Evolutionary conservation across 2,329 filamentous ascomycete species (phyloP), one percentile per base, ranked within the genome.

Genomic region (Zymoseptoria passerinii): DNA sequence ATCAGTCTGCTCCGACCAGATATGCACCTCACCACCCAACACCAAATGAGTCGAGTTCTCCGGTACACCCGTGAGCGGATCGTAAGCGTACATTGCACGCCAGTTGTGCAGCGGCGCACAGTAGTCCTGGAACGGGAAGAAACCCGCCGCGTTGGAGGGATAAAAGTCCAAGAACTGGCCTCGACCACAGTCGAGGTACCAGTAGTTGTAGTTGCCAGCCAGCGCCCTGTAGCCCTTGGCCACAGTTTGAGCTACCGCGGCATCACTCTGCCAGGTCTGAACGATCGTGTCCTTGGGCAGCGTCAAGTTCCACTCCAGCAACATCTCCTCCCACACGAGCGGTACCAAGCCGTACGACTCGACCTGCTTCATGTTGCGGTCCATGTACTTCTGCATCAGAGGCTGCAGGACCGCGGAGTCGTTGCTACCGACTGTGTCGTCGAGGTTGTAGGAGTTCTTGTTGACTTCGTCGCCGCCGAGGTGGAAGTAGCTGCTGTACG

Each of bases 401-500:
- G 90, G 89, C 68, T 83, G 80, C 44, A 95, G 76, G 13, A 92
- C 80, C 1, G 76, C 73, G 0, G 79, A 76, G 56, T 84, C 77
- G 70, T 87, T 90, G 29, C 85, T 88, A 5, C 79, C 73, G 44
- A 95, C 84, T 0, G 83, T 87, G 4, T 86, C 82, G 70, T 95
- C 90, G 9, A 92, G 80, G 48, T 77, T 77, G 68, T 90, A 92
- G 55, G 86, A 83, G 67, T 92, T 86, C 61, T 79, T 79, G 73
- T 94, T 92, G 61, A 95, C 84, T 76, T 95, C 91, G 68, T 95
- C 91, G 56, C 91, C 91, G 50, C 91, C 91, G 0, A 88, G 88
- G 75, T 95, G 90, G 77, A 92, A 95, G 75, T 92, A 83, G 6
- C 83, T 76, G 2, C 86, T 80, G 72, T 89, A 90, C 0, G 86